A percentile compares a stretch with the other conserved stretches of the same genome.
Conservation (phyloP, 495 filamentous ascomycete genomes). For the Penicillium coffeae region DNA sequence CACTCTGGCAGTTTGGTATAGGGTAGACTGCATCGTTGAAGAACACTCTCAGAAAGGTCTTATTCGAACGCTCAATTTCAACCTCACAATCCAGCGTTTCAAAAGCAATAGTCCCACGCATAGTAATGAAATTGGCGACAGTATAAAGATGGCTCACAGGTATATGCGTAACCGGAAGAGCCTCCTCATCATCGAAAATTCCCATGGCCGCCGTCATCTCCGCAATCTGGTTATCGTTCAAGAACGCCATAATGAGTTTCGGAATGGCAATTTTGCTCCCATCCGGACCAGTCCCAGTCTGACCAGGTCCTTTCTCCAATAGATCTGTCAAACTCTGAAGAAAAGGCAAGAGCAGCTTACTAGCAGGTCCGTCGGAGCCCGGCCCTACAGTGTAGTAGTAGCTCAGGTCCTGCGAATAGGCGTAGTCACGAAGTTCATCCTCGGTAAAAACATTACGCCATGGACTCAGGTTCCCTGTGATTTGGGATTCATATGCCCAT, state of each 20-base stretch:
- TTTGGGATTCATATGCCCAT: conserved; percentile 59
- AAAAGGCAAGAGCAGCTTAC: conserved; percentile 46
- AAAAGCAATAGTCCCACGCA: conserved; percentile 54
- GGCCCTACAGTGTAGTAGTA: conserved; percentile 58
- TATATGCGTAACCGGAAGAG: conserved; percentile 37
- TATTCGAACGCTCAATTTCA: conserved; percentile 4
- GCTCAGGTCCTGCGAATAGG: conserved; percentile 56
- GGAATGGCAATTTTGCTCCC: conserved; percentile 37
- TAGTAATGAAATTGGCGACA: conserved; percentile 43
- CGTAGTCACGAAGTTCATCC: conserved; percentile 50
- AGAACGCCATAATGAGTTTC: conserved; percentile 49
- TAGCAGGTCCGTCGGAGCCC: conserved; percentile 42
- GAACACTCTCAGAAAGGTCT: conserved; percentile 42
- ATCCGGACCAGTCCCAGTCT: conserved; percentile 36
- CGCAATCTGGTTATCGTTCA: conserved; percentile 58
- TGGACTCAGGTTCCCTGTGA: conserved; percentile 48
- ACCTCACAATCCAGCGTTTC: conserved; percentile 43
- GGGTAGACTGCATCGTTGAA: conserved; percentile 56
- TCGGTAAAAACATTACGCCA: conserved; percentile 53
- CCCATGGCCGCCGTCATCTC: conserved; percentile 51
- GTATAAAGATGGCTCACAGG: conserved; percentile 19
- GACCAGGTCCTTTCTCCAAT: conserved; percentile 41
- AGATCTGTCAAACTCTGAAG: conserved; percentile 45
- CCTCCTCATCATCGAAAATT: conserved; percentile 46
- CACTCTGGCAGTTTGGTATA: conserved; percentile 39